phyloP scores from a whole-genome alignment of 2,329 filamentous ascomycete species.

The Thielaviopsis musarum region DNA sequence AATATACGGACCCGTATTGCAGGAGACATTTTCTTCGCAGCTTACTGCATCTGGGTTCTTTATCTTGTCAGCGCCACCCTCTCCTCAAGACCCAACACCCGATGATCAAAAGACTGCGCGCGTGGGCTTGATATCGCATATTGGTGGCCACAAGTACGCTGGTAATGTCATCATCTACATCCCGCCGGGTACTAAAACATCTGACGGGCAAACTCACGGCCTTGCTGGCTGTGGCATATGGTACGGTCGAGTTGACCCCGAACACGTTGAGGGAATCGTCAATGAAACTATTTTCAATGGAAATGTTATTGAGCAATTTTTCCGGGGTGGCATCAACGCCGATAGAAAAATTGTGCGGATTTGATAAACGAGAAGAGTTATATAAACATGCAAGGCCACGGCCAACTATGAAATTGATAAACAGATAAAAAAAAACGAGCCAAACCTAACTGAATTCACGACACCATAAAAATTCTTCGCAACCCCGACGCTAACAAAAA shows the following conservation, averaged over 20 bases:
- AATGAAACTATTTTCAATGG: constrained; percentile 52
- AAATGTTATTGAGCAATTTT: constrained; percentile 51
- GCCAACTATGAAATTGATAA: neutral
- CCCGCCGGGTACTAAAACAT: constrained; percentile 32
- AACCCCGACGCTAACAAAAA: neutral
- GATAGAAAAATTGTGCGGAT: constrained; percentile 28
- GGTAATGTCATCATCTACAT: constrained; percentile 74
- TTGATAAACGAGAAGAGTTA: neutral
- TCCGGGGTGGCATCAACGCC: constrained; percentile 49
- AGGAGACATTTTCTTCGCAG: constrained; percentile 43
- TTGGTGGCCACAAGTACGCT: constrained; percentile 73
- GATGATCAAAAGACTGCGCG: constrained; percentile 28
- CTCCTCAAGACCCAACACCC: neutral
- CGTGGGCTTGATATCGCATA: constrained; percentile 58
- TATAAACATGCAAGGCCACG: neutral
- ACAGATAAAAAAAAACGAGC: neutral
- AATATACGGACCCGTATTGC: constrained; percentile 56
- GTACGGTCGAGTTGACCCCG: constrained; percentile 65
- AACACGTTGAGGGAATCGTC: constrained; percentile 60
- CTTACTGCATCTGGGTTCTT: constrained; percentile 32
- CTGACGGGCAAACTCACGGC: constrained; percentile 25
- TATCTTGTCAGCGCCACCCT: constrained; percentile 22
- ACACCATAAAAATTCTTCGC: neutral
- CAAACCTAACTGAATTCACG: neutral
- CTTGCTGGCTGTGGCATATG: constrained; percentile 59